Conservation (phyloP, 352 stramenopile species). For the Phytophthora pini region DNA sequence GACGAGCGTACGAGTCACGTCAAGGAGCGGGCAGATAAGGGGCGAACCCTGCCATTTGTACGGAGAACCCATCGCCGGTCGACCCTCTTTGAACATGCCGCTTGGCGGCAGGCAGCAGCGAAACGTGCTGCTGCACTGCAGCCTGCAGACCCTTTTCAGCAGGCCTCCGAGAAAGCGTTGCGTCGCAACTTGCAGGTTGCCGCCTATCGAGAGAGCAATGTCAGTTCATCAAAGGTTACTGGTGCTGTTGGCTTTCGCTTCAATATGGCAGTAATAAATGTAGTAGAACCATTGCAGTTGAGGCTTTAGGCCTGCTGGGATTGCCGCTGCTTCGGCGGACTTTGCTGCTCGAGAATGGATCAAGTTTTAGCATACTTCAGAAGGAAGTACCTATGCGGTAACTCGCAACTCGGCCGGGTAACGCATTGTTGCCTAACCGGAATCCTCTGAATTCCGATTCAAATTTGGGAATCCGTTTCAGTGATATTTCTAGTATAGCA, state of each 20-base stretch:
- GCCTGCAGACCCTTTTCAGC: conserved; percentile 16
- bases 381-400: conserved; percentile 1
- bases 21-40: conserved; percentile 24
- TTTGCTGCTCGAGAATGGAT: conserved; percentile 3
- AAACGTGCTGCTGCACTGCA: conserved; percentile 8
- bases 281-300: background rate
- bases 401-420: background rate
- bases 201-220: conserved; percentile 4
- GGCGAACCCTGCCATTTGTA: conserved; percentile 17
- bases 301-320: background rate
- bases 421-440: background rate
- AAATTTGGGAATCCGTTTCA: background rate
- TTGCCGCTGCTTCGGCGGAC: conserved; percentile 1
- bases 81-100: conserved; percentile 11
- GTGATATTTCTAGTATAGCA: background rate
- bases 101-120: conserved; percentile 14
- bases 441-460: background rate
- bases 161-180: conserved; percentile 6
- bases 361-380: conserved; percentile 3
- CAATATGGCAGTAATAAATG: background rate
- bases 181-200: background rate
- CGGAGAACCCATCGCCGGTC: conserved; percentile 4
- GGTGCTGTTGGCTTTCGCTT: too few relatives aligned
- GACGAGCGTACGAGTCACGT: conserved; percentile 18
- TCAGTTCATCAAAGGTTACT: too few relatives aligned